These are phyloP conservation scores for Cerrena zonata DNA, from an alignment of 1,284 basidiomycete species.

Conservation along the genomic window DNA sequence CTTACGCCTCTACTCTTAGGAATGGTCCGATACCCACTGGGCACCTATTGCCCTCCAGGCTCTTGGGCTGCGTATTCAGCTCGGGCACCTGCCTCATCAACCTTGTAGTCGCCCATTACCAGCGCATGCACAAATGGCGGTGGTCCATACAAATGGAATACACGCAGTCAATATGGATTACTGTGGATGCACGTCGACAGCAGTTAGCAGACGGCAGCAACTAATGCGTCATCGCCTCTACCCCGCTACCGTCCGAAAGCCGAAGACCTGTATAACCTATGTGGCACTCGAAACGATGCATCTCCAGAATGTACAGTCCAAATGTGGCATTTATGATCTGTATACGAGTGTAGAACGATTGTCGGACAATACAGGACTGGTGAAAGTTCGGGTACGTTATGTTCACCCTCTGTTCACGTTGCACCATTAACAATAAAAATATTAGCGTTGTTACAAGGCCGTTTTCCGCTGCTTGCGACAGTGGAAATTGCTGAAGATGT, in stretches of 20 bases:
- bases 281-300: constrained; percentile 2
- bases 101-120: background rate
- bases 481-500: constrained; percentile 24
- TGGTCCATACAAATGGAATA: constrained; percentile 10
- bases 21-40: constrained; percentile 5
- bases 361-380: constrained; percentile 4
- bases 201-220: constrained; percentile 2
- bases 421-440: background rate
- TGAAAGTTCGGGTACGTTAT: constrained; percentile 5
- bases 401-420: background rate
- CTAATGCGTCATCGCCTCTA: constrained; percentile 4
- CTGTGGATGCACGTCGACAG: constrained; percentile 3
- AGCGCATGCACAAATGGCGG: constrained; percentile 1
- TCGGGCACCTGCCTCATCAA: constrained; percentile 3
- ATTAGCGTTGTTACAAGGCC: constrained; percentile 1
- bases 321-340: constrained; percentile 11
- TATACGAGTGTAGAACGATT: constrained; percentile 5
- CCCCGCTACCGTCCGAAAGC: constrained; percentile 6
- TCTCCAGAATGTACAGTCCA: no score
- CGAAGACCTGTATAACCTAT: constrained; percentile 6
- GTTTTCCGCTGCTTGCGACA: background rate
- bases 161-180: constrained; percentile 6
- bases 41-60: background rate
- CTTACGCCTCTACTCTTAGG: background rate
- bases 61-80: constrained; percentile 7